These are phyloP conservation scores for Lantana camara DNA, from an alignment of 257 asterid species.

Conservation along the genomic window DNA sequence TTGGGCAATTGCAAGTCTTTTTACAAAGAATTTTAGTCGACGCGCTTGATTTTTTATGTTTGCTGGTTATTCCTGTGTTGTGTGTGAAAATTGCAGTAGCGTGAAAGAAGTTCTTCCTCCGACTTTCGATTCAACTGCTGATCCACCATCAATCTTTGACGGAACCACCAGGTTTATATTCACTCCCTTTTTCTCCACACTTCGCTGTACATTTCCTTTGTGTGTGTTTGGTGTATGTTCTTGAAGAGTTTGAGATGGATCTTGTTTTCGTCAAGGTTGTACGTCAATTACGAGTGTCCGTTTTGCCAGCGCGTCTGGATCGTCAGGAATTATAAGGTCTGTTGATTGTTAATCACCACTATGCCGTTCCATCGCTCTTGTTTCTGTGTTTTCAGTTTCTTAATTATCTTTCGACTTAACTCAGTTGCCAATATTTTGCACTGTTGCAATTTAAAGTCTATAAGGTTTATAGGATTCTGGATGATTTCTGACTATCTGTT, in stretches of 20 bases:
- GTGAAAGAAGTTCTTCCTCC: constrained; percentile 43
- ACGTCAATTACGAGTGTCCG: constrained; percentile 42
- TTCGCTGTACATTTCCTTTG: no score
- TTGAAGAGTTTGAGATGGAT: not conserved
- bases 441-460: not conserved
- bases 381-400: not conserved
- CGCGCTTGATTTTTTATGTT: not conserved
- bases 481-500: not conserved
- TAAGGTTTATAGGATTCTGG: not conserved
- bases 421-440: not conserved
- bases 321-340: constrained; percentile 41
- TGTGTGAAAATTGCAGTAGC: constrained; percentile 23
- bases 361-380: not conserved
- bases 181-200: not conserved
- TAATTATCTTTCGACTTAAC: not conserved
- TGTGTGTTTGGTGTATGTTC: not conserved
- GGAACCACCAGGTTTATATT: constrained; percentile 45
- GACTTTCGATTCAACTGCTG: constrained; percentile 39
- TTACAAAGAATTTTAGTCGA: not conserved
- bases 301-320: constrained; percentile 45
- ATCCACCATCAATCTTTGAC: constrained; percentile 45
- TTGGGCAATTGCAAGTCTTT: not conserved
- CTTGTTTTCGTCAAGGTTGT: constrained; percentile 35
- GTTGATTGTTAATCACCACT: not conserved
- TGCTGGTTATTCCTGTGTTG: not conserved